Evolutionary conservation across 768 basidiomycete species (phyloP), one percentile per base, ranked within the genome.

Genomic region (Lactifluus piperatus): DNA sequence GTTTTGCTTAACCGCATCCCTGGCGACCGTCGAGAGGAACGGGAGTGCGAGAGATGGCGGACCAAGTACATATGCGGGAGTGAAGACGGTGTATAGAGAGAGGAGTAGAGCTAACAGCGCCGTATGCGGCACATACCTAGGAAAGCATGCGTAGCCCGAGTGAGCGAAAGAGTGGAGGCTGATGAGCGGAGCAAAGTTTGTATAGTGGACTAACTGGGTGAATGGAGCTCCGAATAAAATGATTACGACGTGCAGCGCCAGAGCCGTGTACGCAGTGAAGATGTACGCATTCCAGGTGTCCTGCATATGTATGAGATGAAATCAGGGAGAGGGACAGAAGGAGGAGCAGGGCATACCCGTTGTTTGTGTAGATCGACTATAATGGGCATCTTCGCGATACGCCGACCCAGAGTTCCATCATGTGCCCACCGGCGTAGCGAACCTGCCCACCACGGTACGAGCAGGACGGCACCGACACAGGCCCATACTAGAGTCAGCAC

Each of bases 161-260:
- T n/a, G 36, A 62, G 18, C 26, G 26, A 32, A 46, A 24, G 48
- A 18, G 51, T 11, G 36, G 56, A 62, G 46, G n/a, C n/a, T 56
- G 18, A 20, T 20, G 11, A 34, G 32, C 13, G 32, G 10, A 34
- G 13, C 47, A 51, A 16, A 29, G 11, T 51, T 37, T n/a, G 6
- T 9, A 24, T 22, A 30, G 37, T 2, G 34, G 11, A 68, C 73
- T 62, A 66, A 86, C 86, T 78, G 81, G 30, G 74, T 62, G 16
- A 87, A 63, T 4, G 90, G 87, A 10, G 92, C 90, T 0, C 93
- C 92, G 62, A 95, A 85, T 16, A 89, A 67, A 16, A 92, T 71
- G 0, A 85, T 64, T 2, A 82, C 52, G 46, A 68, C 64, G 61
- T 85, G 76, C n/a, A 81, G 70, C 11, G 73, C 64, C 11, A 80